Percentiles rank a stretch among this genome's conserved stretches.
Evolutionary conservation across 2,329 filamentous ascomycete genomes (phyloP).

Genomic region (Boeremia lycopersici): DNA sequence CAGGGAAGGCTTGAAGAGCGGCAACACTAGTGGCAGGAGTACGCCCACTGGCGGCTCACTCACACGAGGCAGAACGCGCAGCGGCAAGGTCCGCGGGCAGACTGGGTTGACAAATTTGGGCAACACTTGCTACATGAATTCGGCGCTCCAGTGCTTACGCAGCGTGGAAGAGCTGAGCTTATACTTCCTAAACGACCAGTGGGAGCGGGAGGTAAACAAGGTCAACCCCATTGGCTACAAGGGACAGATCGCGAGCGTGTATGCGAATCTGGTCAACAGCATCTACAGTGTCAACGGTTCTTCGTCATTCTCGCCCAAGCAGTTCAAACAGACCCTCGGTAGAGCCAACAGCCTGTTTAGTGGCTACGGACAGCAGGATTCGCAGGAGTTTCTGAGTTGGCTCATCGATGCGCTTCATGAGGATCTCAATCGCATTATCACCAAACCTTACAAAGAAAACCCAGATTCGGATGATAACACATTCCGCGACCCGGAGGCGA

Average conservation of each 20-base stretch:
- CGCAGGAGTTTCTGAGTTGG: constrained; percentile 95
- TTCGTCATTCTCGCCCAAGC: constrained; percentile 74
- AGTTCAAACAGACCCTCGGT: constrained; percentile 84
- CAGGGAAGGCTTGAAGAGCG: constrained; percentile 35
- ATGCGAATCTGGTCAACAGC: constrained; percentile 74
- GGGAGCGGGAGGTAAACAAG: constrained; percentile 80
- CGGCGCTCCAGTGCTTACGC: constrained; percentile 89
- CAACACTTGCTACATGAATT: constrained; percentile 99
- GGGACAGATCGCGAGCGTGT: constrained; percentile 84
- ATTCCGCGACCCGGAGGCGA: constrained; percentile 79
- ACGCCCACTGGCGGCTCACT: constrained; percentile 69
- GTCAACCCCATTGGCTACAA: constrained; percentile 85
- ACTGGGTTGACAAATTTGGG: constrained; percentile 89
- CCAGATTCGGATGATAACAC: constrained; percentile 97
- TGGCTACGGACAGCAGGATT: constrained; percentile 95
- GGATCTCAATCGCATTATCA: constrained; percentile 88
- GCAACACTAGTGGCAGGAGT: constrained; percentile 64
- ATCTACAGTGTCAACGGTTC: constrained; percentile 74
- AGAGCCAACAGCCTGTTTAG: constrained; percentile 84
- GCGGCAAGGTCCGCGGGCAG: constrained; percentile 73
- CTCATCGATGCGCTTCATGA: constrained; percentile 93
- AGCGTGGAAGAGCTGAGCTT: constrained; percentile 92
- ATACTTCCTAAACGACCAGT: constrained; percentile 76
- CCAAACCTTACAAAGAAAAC: constrained; percentile 97
- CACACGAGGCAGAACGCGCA: constrained; percentile 73